Evolutionary conservation across 108 stramenopile species (phyloP), one percentile per base, ranked within the genome.

Genomic region (Nitzschia sp.): DNA sequence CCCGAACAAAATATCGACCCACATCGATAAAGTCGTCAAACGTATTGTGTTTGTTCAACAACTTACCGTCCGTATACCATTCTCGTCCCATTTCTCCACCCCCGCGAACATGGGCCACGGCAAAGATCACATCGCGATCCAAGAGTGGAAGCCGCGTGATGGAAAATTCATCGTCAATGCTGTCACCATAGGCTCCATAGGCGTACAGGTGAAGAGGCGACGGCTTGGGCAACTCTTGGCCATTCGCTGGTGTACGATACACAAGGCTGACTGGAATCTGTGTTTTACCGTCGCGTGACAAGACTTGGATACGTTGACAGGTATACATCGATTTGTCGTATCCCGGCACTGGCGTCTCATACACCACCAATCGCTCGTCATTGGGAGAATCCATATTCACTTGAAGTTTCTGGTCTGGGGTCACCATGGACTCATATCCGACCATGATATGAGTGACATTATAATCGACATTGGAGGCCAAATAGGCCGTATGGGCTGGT

Each of bases 41-140:
- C 3, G 96, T 94, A 72, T 98, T 98, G 76, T 89, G 92, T 79
- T 98, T 98, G 49, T 89, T 76, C 24, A 93, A 74, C 58, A 93
- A 95, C 74, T 97, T 98, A 26, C 86, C 96, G 42, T 95, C 85
- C 69, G 96, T 94, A 58, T 98, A 98, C 98, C 98, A 98, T 46
- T 76, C 59, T 29, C 96, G 77, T 27, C 98, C 98, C 89, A 96
- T 92, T 76, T 98, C 98, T 28, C 96, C 97, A n/a, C 98, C 98
- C 8, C 98, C 98, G 13, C 98, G 78, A 53, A 98, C 81, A 69
- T 98, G 98, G n/a, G 96, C 97, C 21, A 96, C 83, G 0, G 68
- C 96, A 66, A 88, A 97, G 11, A 95, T 81, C n/a, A 97, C 75
- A 17, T 96, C 97, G 13, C 96, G 70, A 64, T 97, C 93, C 54